These are phyloP conservation scores for Fraxinus pennsylvanica DNA, from an alignment of 257 asterid species.

Conservation along the genomic window DNA sequence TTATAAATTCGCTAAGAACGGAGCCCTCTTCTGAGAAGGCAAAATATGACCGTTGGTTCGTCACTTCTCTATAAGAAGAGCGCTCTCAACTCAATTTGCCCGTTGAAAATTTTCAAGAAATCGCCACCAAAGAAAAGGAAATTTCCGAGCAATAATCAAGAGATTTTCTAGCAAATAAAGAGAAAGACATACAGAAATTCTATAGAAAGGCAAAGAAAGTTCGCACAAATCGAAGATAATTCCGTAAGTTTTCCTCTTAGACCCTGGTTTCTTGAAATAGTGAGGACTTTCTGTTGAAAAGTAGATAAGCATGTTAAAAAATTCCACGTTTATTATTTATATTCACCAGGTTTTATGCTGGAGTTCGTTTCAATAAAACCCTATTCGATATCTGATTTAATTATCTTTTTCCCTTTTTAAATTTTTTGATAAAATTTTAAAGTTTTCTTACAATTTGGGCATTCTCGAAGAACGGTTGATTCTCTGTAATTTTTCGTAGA, in stretches of 20 bases:
- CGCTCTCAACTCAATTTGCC: not conserved
- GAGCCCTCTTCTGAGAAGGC: not conserved
- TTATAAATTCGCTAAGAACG: constrained; percentile 26
- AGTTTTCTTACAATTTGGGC: not conserved
- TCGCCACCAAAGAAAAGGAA: not conserved
- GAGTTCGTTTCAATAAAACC: not conserved
- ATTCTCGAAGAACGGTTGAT: not conserved
- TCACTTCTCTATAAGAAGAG: not conserved
- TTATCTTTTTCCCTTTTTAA: not conserved
- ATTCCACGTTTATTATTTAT: not conserved
- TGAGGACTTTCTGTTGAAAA: not conserved
- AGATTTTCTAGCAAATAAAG: not conserved
- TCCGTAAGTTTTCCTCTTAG: not conserved
- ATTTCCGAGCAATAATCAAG: not conserved
- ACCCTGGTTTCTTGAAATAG: not conserved
- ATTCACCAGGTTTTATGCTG: not conserved
- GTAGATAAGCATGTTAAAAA: not conserved
- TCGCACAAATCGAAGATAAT: not conserved
- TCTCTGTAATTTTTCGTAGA: not conserved
- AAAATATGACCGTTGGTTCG: constrained; percentile 10
- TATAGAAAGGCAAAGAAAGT: not conserved
- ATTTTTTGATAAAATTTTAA: not conserved
- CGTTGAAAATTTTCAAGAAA: constrained; percentile 3
- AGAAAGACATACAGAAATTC: not conserved
- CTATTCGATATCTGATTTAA: not conserved